These are phyloP conservation scores for Dioscorea zingiberensis DNA, from an alignment of 106 monocot species.

Conservation along the genomic window DNA sequence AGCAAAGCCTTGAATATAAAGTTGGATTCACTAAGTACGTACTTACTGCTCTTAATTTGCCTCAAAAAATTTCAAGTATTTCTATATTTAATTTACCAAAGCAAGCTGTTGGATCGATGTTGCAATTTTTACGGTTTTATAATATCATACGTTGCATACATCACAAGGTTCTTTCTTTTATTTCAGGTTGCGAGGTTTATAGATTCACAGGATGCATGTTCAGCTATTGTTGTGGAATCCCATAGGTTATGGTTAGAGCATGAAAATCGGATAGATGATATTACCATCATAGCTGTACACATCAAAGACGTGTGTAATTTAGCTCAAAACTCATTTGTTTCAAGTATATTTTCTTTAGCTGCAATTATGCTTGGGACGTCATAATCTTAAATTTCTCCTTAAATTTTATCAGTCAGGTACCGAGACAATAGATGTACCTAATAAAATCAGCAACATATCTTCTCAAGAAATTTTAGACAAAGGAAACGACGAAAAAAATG, in stretches of 20 bases:
- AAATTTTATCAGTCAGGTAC: not conserved
- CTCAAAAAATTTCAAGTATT: no score
- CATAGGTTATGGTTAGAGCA: constrained; percentile 79
- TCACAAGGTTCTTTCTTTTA: not conserved
- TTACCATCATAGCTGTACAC: constrained; percentile 75
- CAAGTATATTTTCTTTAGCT: not conserved
- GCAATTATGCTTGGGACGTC: not conserved
- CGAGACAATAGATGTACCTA: not conserved
- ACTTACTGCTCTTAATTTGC: no score
- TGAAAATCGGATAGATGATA: constrained; percentile 84
- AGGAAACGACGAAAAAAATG: not conserved
- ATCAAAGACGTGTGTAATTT: constrained; percentile 52
- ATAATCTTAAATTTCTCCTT: not conserved
- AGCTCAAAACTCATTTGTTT: constrained; percentile 16
- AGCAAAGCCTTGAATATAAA: no score
- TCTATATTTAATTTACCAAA: no score
- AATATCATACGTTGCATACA: no score
- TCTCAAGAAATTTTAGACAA: not conserved
- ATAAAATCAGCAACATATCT: not conserved
- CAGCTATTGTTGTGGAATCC: constrained; percentile 70
- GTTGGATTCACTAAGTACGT: no score
- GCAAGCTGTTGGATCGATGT: no score
- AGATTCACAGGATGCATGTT: constrained; percentile 83
- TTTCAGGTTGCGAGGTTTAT: constrained; percentile 60
- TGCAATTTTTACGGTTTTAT: no score